Base-by-base conservation (phyloP, 2,329 filamentous ascomycete species). In the Calonectria honghensis region DNA sequence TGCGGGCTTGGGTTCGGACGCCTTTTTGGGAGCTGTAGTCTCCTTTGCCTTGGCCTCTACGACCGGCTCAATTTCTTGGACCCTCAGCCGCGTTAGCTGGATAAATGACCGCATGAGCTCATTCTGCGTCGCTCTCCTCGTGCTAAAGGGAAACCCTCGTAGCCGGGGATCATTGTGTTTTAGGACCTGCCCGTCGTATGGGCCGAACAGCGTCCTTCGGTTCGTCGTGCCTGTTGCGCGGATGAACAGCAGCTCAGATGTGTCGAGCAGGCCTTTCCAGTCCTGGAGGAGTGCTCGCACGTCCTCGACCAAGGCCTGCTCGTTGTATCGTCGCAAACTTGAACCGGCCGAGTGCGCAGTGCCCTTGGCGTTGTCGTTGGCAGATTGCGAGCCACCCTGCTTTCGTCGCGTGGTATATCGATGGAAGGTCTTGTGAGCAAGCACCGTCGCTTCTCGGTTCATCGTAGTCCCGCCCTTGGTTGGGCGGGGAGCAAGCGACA, bases 381-480 rank as follows among this genome's bases (percentile, higher is more conserved):
- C 94, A 4, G 96, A 97, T 84, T 99, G 97, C 14, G 96, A 93
- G 52, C 97, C 97, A 88, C 97, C 97, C 84, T 99, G 97, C 84
- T 99, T 99, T 78, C 97, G 91, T 77, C 97, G 91, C 7, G 97
- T 99, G 0, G 97, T 99, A 83, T 99, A 99, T 72, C 97, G 91
- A 84, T 99, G 97, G 84, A 98, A 99, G 0, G 96, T 98, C 87
- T 99, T 99, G 85, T 98, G 96, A 0, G 96, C 96, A 57, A 98
- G 90, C 0, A 98, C 95, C 0, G 94, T 94, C 7, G 96, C 95
- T 81, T 98, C 94, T 68, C 95, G 91, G 78, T 97, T 96, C 82
- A 98, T 91, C 1, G 94, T 89, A 0, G 91, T 88, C 4, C 89
- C 88, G 68, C 92, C 91, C 82, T 95, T 96, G 48, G 92, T 91